A percentile compares a stretch with the other conserved stretches of the same genome.
These are phyloP conservation scores for Leccinellum rugosiceps DNA, from an alignment of 768 basidiomycete species.

Conservation along the genomic window DNA sequence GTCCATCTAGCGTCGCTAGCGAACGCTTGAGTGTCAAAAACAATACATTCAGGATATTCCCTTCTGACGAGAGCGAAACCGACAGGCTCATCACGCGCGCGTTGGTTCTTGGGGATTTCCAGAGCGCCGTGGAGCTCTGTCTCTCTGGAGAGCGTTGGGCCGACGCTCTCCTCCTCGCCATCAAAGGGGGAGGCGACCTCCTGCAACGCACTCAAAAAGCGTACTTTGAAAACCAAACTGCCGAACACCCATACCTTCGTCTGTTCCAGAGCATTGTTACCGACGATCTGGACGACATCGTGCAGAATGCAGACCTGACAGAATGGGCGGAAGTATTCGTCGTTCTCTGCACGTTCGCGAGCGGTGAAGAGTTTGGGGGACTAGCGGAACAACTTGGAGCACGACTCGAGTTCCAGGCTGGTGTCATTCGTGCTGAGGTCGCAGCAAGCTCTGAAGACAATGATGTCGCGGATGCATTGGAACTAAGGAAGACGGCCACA, in stretches of 20 bases:
- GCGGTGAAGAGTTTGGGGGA: conserved; percentile 76
- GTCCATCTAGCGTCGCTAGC: conserved; percentile 74
- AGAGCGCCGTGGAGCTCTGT: conserved; percentile 87
- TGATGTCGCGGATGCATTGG: conserved; percentile 33
- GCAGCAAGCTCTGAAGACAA: conserved; percentile 41
- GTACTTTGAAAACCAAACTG: conserved; percentile 84
- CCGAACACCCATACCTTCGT: conserved; percentile 79
- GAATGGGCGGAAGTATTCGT: conserved; percentile 99
- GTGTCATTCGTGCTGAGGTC: conserved; percentile 50
- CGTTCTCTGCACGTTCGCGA: conserved; percentile 92
- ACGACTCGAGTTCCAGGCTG: conserved; percentile 83
- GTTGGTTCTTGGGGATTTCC: conserved; percentile 93
- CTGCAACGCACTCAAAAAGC: conserved; percentile 84
- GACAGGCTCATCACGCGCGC: conserved; percentile 90
- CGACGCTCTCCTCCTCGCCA: conserved; percentile 92
- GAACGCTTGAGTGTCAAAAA: conserved; percentile 50
- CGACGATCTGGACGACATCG: conserved; percentile 88
- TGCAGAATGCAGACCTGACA: conserved; percentile 90
- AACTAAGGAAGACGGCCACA: conserved; percentile 82
- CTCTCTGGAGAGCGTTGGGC: conserved; percentile 87
- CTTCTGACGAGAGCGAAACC: conserved; percentile 78
- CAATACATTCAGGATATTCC: conserved; percentile 89
- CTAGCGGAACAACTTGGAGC: conserved; percentile 91
- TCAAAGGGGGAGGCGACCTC: conserved; percentile 84
- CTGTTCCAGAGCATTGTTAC: conserved; percentile 93